These are phyloP conservation scores for Fusarium sp. DNA, from an alignment of 2,329 filamentous ascomycete genomes.

Conservation along the genomic window DNA sequence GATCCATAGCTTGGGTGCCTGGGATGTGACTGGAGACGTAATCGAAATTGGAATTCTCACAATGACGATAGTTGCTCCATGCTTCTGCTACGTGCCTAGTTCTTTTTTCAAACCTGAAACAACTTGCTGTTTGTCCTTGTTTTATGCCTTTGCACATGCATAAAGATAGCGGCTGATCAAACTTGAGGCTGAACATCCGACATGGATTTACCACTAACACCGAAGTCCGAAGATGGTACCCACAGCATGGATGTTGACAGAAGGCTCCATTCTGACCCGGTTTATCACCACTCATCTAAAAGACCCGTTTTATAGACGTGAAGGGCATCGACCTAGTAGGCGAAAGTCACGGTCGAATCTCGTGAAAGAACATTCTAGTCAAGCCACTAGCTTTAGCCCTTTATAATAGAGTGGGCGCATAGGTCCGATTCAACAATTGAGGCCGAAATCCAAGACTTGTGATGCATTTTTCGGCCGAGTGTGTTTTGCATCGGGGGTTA, in stretches of 20 bases:
- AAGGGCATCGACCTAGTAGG: slow-evolving; percentile 25
- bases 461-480: slow-evolving; percentile 28
- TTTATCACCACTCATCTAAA: slow-evolving; percentile 4
- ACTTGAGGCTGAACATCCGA: slow-evolving; percentile 24
- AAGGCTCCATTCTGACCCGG: slow-evolving; percentile 14
- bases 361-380: neutral
- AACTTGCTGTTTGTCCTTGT: slow-evolving; percentile 7
- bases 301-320: slow-evolving; percentile 26
- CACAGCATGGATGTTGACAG: neutral
- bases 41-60: slow-evolving; percentile 26
- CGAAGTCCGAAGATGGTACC: slow-evolving; percentile 10
- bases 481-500: slow-evolving; percentile 3
- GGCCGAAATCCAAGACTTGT: slow-evolving; percentile 8
- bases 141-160: neutral
- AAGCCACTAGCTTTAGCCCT: neutral
- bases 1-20: slow-evolving; percentile 31
- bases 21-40: slow-evolving; percentile 37
- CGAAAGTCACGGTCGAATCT: slow-evolving; percentile 3
- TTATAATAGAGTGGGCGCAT: neutral
- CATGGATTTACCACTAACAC: slow-evolving; percentile 14
- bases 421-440: slow-evolving; percentile 3
- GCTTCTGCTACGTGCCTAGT: neutral
- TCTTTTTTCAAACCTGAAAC: neutral
- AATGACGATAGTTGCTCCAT: slow-evolving; percentile 16
- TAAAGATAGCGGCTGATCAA: slow-evolving; percentile 22